Conservation (phyloP, 306 rosid genomes). For the Fagus crenata region DNA sequence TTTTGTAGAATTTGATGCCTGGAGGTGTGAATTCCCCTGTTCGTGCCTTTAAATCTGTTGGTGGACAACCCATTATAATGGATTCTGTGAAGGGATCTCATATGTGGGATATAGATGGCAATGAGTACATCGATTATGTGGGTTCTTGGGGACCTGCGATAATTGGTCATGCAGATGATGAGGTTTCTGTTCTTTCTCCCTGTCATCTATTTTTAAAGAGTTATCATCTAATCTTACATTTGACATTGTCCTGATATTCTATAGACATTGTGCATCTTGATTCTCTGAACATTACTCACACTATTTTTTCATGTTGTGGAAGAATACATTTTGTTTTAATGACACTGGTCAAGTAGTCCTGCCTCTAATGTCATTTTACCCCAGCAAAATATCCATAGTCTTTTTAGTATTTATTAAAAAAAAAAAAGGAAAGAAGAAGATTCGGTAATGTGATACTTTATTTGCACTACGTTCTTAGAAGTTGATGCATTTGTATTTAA, state of each 20-base stretch:
- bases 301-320: background rate
- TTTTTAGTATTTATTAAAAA: background rate
- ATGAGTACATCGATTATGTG: too few relatives aligned
- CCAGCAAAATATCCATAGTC: background rate
- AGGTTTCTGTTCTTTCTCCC: too few relatives aligned
- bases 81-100: slow-evolving; percentile 89
- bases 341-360: background rate
- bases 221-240: too few relatives aligned
- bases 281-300: background rate
- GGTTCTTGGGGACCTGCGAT: too few relatives aligned
- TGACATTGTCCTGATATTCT: too few relatives aligned
- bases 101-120: slow-evolving; percentile 48
- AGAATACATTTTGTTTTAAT: background rate
- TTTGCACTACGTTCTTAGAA: background rate
- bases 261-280: background rate
- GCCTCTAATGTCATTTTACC: too few relatives aligned
- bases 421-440: too few relatives aligned
- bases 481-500: slow-evolving; percentile 1
- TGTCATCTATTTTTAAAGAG: too few relatives aligned
- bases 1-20: slow-evolving; percentile 77
- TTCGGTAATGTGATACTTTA: background rate
- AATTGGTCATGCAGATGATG: slow-evolving; percentile 4
- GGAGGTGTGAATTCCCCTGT: slow-evolving; percentile 98
- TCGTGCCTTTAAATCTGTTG: slow-evolving; percentile 94
- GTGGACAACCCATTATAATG: slow-evolving; percentile 83